A percentile compares a stretch with the other conserved stretches of the same genome.
Evolutionary conservation across 768 basidiomycete genomes (phyloP).

Genomic region (Tremella mesenterica): DNA sequence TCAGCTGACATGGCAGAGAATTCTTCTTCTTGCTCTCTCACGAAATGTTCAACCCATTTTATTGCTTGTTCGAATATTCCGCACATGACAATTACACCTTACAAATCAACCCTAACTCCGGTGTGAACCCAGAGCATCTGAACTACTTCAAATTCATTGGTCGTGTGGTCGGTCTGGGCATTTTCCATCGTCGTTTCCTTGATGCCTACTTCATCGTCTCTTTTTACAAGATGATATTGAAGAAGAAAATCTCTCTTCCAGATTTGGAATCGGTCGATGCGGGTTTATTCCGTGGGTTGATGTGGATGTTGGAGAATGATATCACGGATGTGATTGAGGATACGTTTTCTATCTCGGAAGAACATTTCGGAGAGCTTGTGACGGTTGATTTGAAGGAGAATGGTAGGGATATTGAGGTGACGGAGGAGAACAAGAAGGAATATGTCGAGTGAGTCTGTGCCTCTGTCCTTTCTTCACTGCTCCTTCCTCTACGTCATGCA

Average conservation of each 20-base stretch:
- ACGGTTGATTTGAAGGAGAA: slow-evolving; percentile 89
- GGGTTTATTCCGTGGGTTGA: slow-evolving; percentile 85
- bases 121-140: slow-evolving; percentile 96
- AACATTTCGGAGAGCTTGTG: slow-evolving; percentile 96
- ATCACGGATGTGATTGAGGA: slow-evolving; percentile 97
- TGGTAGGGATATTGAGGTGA: slow-evolving; percentile 76
- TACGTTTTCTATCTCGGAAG: slow-evolving; percentile 92
- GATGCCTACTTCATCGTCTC: slow-evolving; percentile 99
- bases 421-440: slow-evolving; percentile 97
- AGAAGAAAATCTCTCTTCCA: slow-evolving; percentile 88
- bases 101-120: slow-evolving; percentile 96
- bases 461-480: background rate
- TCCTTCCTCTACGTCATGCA: too few species aligned
- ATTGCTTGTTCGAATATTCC: slow-evolving; percentile 98
- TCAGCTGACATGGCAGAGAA: slow-evolving; percentile 56
- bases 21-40: slow-evolving; percentile 99
- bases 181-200: slow-evolving; percentile 97
- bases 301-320: slow-evolving; percentile 99
- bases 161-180: slow-evolving; percentile 84
- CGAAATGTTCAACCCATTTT: slow-evolving; percentile 99
- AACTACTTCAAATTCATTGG: slow-evolving; percentile 99
- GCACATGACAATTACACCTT: slow-evolving; percentile 99
- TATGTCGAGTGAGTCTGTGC: slow-evolving; percentile 64
- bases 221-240: slow-evolving; percentile 99
- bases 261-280: slow-evolving; percentile 96